Conservation (phyloP, 2,329 filamentous ascomycete genomes). For the Magnaporthales sp. region DNA sequence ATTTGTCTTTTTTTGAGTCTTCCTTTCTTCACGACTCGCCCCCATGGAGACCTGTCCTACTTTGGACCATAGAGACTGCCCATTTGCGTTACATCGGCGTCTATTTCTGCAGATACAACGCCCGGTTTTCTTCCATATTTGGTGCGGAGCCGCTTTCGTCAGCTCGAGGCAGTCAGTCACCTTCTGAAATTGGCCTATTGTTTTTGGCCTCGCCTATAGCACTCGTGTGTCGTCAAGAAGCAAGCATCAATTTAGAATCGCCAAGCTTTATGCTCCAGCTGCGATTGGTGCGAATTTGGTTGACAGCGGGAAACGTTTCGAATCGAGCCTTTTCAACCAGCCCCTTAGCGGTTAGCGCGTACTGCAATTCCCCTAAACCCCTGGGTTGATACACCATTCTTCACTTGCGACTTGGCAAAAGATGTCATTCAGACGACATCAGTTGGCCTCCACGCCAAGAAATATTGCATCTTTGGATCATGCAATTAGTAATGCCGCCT, state of each 20-base stretch:
- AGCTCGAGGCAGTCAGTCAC: not conserved
- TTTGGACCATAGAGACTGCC: not conserved
- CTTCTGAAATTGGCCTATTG: too few relatives aligned
- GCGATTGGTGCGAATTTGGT: not conserved
- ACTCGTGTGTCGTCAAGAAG: not conserved
- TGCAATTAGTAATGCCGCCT: too few relatives aligned
- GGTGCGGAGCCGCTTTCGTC: not conserved
- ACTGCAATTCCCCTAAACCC: not conserved
- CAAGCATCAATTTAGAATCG: too few relatives aligned
- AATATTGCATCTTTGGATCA: too few relatives aligned
- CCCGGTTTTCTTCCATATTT: too few relatives aligned
- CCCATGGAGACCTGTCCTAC: not conserved
- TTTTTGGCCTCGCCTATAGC: too few relatives aligned
- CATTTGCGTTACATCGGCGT: not conserved
- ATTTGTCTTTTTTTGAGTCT: not conserved
- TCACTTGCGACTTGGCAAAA: not conserved
- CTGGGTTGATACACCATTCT: not conserved
- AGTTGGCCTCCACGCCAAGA: not conserved
- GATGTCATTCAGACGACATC: not conserved
- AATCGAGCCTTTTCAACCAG: not conserved
- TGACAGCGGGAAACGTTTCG: not conserved
- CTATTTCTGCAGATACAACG: too few relatives aligned
- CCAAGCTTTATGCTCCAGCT: not conserved
- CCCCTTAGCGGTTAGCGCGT: not conserved
- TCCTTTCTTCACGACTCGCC: not conserved